Conservation (phyloP, 1,284 basidiomycete species). For the Ganoderma multipileum region DNA sequence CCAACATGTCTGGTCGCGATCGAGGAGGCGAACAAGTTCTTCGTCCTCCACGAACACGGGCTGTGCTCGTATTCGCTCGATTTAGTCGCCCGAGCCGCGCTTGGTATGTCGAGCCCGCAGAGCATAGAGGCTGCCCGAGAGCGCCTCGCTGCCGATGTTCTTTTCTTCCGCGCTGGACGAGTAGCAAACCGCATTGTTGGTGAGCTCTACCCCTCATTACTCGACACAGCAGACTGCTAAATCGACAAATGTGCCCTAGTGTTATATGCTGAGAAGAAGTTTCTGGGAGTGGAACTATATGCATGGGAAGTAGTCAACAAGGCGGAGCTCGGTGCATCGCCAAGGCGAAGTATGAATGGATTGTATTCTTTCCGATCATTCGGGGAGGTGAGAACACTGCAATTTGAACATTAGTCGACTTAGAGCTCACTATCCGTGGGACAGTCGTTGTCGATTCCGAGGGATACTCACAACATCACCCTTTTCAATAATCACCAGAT, state of each 20-base stretch:
- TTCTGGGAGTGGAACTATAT: constrained; percentile 62
- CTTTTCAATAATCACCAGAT: constrained; percentile 66
- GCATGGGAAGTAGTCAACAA: constrained; percentile 48
- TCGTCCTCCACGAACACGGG: constrained; percentile 65
- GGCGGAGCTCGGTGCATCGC: constrained; percentile 38
- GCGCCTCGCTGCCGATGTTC: constrained; percentile 58
- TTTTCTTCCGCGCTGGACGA: constrained; percentile 64
- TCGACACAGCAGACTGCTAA: constrained; percentile 1
- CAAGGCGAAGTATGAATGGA: constrained; percentile 40
- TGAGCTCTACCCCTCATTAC: constrained; percentile 37
- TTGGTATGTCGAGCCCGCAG: constrained; percentile 51
- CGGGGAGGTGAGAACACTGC: constrained; percentile 59
- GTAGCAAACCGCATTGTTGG: constrained; percentile 60
- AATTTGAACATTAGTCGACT: background rate
- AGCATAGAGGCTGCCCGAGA: constrained; percentile 63
- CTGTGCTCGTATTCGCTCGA: constrained; percentile 76
- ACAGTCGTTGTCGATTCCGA: constrained; percentile 72
- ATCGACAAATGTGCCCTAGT: constrained; percentile 49
- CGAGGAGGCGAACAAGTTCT: constrained; percentile 66
- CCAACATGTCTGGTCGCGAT: constrained; percentile 62
- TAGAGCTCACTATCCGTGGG: background rate
- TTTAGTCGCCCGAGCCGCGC: constrained; percentile 61
- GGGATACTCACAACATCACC: constrained; percentile 66
- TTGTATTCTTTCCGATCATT: constrained; percentile 59
- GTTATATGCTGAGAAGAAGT: constrained; percentile 68